Evolutionary conservation across 2,329 filamentous ascomycete species (phyloP).

Genomic region (Fonsecaea pedrosoi): DNA sequence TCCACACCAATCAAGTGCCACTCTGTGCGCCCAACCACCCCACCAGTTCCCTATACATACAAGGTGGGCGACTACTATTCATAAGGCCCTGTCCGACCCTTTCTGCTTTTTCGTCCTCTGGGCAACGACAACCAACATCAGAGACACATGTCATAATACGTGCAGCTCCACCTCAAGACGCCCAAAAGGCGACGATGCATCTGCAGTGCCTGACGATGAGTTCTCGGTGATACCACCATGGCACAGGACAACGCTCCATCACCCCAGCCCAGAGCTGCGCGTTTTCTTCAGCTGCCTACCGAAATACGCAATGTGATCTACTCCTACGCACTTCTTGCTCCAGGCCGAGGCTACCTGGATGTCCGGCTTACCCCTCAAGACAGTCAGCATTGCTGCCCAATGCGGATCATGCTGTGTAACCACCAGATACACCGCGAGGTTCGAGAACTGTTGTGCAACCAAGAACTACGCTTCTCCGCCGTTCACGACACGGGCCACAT

Average conservation of each 20-base stretch:
- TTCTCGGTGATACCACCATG: not conserved
- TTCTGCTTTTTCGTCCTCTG: not conserved
- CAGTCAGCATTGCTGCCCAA: slow-evolving; percentile 2
- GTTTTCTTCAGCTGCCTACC: not conserved
- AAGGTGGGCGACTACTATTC: not conserved
- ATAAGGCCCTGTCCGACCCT: not conserved
- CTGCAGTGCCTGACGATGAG: not conserved
- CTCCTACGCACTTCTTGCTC: not conserved
- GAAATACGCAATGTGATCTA: not conserved
- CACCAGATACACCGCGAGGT: not conserved
- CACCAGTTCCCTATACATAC: not conserved
- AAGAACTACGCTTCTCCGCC: not conserved
- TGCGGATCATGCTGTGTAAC: slow-evolving; percentile 2
- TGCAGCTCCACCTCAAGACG: not conserved
- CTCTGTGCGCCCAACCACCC: not conserved
- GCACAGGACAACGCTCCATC: not conserved
- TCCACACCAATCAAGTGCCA: not conserved
- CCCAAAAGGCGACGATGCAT: not conserved
- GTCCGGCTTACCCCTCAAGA: not conserved
- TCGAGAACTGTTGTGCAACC: not conserved
- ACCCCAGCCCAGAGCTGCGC: not conserved
- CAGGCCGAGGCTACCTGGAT: not conserved
- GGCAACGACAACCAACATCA: not conserved
- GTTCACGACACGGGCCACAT: not conserved
- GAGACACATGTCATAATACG: not conserved